These are phyloP conservation scores for Cladosporium velox DNA, from an alignment of 2,329 filamentous ascomycete species.

Conservation along the genomic window DNA sequence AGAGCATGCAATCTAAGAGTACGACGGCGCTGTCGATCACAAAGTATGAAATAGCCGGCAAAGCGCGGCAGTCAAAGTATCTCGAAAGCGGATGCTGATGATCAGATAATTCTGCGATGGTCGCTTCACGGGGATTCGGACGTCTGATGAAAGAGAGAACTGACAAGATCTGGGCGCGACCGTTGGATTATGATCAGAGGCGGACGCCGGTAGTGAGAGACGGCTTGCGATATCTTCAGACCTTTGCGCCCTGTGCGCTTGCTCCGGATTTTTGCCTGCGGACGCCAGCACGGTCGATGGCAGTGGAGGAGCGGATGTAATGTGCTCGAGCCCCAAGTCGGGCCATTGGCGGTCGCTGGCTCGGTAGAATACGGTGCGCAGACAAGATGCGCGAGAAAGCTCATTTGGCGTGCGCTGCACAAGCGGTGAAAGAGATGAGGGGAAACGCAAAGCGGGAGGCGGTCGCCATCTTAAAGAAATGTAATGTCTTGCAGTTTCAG, in stretches of 20 bases:
- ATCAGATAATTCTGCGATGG: not conserved
- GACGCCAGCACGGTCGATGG: conserved; percentile 7
- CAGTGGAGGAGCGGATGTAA: conserved; percentile 10
- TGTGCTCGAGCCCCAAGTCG: conserved; percentile 8
- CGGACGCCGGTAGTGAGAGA: conserved; percentile 9
- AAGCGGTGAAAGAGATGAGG: conserved; percentile 21
- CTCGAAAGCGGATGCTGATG: not conserved
- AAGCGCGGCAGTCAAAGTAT: not conserved
- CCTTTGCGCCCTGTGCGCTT: conserved; percentile 4
- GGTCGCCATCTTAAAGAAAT: conserved; percentile 18
- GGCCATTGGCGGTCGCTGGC: conserved; percentile 13
- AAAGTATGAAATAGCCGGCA: not conserved
- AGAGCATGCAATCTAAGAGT: conserved; percentile 14
- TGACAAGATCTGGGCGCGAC: not conserved
- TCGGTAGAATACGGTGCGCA: not conserved
- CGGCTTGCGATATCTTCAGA: conserved; percentile 20
- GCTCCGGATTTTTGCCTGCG: conserved; percentile 16
- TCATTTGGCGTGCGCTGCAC: conserved; percentile 7
- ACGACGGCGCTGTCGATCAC: conserved; percentile 19
- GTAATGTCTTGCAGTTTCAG: conserved; percentile 13
- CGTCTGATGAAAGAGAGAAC: not conserved
- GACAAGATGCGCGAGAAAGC: not conserved
- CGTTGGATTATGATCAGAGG: not conserved
- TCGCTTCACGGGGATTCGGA: not conserved
- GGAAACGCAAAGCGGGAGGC: not conserved